These are phyloP conservation scores for Protea cynaroides DNA, from an alignment of 164 flowering plant genomes.

Conservation along the genomic window DNA sequence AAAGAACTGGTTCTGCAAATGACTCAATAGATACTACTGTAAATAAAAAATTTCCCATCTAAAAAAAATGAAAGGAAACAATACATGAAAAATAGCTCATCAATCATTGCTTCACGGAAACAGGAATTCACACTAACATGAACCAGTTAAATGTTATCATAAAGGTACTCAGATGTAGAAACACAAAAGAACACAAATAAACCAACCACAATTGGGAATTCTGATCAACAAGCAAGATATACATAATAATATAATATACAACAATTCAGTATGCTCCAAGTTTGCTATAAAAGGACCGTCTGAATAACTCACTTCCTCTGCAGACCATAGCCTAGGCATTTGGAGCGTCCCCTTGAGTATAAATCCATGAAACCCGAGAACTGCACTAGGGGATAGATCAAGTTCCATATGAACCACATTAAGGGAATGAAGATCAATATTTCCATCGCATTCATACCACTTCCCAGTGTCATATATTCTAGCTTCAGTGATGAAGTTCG, in stretches of 20 bases:
- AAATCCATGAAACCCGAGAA: constrained; percentile 64
- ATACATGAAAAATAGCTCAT: too few species aligned
- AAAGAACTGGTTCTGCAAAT: too few species aligned
- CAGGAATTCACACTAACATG: too few species aligned
- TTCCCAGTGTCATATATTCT: constrained; percentile 55
- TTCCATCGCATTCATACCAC: constrained; percentile 37
- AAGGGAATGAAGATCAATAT: constrained; percentile 40
- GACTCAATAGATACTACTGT: too few species aligned
- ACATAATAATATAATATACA: neutral
- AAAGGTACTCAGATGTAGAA: too few species aligned
- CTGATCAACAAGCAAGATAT: neutral
- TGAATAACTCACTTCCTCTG: constrained; percentile 64
- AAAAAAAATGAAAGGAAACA: too few species aligned
- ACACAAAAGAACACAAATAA: neutral
- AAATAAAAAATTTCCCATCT: too few species aligned
- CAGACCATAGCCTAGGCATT: constrained; percentile 90
- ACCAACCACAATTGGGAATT: neutral
- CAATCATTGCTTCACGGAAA: too few species aligned
- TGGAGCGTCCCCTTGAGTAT: constrained; percentile 58
- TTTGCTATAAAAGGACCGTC: neutral
- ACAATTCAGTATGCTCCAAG: neutral
- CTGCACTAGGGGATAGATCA: constrained; percentile 19
- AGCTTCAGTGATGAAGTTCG: constrained; percentile 63
- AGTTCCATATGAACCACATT: constrained; percentile 43
- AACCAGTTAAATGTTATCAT: too few species aligned